A percentile compares a stretch with the other conserved stretches of the same genome.
phyloP scores from a whole-genome alignment of 345 rosid species.

The Populus tremula region DNA sequence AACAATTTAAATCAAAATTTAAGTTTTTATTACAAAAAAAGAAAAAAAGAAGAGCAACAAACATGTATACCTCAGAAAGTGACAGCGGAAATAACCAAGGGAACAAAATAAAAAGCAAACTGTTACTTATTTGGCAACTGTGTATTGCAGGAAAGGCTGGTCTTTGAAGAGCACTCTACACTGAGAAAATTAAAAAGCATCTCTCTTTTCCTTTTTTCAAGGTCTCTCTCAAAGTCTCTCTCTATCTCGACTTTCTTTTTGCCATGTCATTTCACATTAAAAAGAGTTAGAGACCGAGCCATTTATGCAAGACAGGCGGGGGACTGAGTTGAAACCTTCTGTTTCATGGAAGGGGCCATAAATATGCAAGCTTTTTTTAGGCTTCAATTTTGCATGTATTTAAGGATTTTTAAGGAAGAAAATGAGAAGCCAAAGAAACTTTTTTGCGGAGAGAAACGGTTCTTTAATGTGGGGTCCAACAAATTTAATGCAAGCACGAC shows the following conservation, averaged over 20 bases:
- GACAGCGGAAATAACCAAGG: slow-evolving; percentile 26
- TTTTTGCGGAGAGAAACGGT: not conserved
- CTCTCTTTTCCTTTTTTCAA: slow-evolving; percentile 14
- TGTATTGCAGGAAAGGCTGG: slow-evolving; percentile 42
- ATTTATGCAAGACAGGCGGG: not conserved
- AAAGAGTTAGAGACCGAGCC: not conserved
- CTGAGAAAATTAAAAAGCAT: slow-evolving; percentile 19
- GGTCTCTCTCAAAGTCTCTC: not conserved
- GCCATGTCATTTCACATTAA: slow-evolving; percentile 18
- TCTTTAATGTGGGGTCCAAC: not conserved
- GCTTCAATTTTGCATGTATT: not conserved
- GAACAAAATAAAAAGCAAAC: not conserved
- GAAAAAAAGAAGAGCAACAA: not conserved
- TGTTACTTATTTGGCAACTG: slow-evolving; percentile 29
- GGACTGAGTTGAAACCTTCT: not conserved
- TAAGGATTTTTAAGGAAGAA: not conserved
- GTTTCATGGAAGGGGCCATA: slow-evolving; percentile 3
- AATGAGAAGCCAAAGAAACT: not conserved
- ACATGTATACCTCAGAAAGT: slow-evolving; percentile 25
- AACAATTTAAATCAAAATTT: not conserved
- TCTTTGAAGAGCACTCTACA: slow-evolving; percentile 32
- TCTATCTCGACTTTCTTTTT: not conserved
- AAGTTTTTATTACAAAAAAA: not conserved
- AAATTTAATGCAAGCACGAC: slow-evolving; percentile 7
- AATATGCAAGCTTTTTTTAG: not conserved